phyloP scores from a whole-genome alignment of 2,329 filamentous ascomycete genomes.

The Elsinoe batatas region DNA sequence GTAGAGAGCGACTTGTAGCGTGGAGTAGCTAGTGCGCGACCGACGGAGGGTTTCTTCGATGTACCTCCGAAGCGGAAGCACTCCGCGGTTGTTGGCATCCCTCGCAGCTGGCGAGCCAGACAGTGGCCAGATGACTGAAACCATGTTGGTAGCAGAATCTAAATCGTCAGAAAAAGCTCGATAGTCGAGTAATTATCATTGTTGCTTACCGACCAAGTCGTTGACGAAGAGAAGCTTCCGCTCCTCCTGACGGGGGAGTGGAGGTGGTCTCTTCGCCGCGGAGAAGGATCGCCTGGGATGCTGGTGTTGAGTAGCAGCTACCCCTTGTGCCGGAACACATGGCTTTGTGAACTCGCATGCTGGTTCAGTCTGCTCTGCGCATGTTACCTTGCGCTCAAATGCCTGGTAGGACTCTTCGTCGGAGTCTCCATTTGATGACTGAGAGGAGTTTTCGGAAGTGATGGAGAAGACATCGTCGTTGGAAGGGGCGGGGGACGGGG shows the following conservation, averaged over 20 bases:
- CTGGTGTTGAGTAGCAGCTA: conserved; percentile 48
- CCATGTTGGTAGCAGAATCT: conserved; percentile 97
- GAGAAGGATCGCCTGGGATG: conserved; percentile 49
- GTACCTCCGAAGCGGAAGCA: conserved; percentile 85
- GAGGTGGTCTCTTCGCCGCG: conserved; percentile 55
- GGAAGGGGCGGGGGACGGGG: neutral
- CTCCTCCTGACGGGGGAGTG: conserved; percentile 76
- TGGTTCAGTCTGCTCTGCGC: conserved; percentile 6
- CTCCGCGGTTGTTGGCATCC: conserved; percentile 58
- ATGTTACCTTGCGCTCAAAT: conserved; percentile 9
- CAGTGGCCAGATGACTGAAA: conserved; percentile 92
- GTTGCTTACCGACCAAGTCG: conserved; percentile 84
- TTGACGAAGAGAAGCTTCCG: conserved; percentile 94
- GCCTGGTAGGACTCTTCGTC: conserved; percentile 10
- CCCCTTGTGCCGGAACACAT: conserved; percentile 39
- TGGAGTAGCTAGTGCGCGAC: conserved; percentile 94
- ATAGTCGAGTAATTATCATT: conserved; percentile 27
- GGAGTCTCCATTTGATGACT: conserved; percentile 10
- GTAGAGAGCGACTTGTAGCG: conserved; percentile 90
- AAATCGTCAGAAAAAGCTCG: conserved; percentile 22
- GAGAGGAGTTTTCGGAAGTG: conserved; percentile 12
- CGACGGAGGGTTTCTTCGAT: conserved; percentile 94
- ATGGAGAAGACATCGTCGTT: conserved; percentile 5
- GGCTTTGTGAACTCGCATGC: conserved; percentile 2
- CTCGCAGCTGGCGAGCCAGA: conserved; percentile 70